Evolutionary conservation across 768 basidiomycete genomes (phyloP).

Genomic region (Serpula lacrymans): DNA sequence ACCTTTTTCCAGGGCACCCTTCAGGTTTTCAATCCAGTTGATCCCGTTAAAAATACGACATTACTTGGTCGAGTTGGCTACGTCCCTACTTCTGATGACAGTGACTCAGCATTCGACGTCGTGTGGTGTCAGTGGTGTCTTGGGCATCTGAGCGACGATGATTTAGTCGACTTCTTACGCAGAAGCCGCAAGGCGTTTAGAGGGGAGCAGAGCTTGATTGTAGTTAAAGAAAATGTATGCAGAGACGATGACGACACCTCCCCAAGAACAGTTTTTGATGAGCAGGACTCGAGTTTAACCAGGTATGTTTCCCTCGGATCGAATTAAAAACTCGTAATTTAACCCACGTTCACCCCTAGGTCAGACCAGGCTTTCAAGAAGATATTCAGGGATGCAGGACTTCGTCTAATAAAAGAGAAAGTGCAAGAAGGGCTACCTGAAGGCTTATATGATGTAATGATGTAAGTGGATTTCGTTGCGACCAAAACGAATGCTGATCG

Average conservation of each 20-base stretch:
- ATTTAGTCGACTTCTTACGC: slow-evolving; percentile 75
- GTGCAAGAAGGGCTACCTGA: slow-evolving; percentile 81
- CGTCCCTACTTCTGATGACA: slow-evolving; percentile 45
- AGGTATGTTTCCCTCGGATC: too few relatives aligned
- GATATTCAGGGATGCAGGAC: slow-evolving; percentile 69
- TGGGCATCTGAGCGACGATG: slow-evolving; percentile 74
- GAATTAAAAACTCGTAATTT: slow-evolving; percentile 1
- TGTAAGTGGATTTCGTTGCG: slow-evolving; percentile 44
- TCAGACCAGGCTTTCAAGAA: slow-evolving; percentile 81
- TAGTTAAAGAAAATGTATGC: slow-evolving; percentile 93
- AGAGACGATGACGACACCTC: slow-evolving; percentile 48
- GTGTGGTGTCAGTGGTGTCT: slow-evolving; percentile 99
- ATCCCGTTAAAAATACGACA: slow-evolving; percentile 32
- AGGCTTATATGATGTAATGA: slow-evolving; percentile 82
- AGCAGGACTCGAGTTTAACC: slow-evolving; percentile 86
- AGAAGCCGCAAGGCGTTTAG: slow-evolving; percentile 61
- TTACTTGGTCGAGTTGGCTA: slow-evolving; percentile 69
- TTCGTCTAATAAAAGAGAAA: slow-evolving; percentile 68
- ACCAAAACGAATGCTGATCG: not conserved
- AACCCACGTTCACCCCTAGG: slow-evolving; percentile 47
- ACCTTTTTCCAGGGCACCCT: slow-evolving; percentile 77
- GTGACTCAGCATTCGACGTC: slow-evolving; percentile 74
- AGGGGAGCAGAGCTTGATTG: slow-evolving; percentile 54
- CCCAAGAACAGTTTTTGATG: slow-evolving; percentile 65
- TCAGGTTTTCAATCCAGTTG: slow-evolving; percentile 75